Evolutionary conservation across 2,329 filamentous ascomycete species (phyloP).

Genomic region (Venturia pyrina): DNA sequence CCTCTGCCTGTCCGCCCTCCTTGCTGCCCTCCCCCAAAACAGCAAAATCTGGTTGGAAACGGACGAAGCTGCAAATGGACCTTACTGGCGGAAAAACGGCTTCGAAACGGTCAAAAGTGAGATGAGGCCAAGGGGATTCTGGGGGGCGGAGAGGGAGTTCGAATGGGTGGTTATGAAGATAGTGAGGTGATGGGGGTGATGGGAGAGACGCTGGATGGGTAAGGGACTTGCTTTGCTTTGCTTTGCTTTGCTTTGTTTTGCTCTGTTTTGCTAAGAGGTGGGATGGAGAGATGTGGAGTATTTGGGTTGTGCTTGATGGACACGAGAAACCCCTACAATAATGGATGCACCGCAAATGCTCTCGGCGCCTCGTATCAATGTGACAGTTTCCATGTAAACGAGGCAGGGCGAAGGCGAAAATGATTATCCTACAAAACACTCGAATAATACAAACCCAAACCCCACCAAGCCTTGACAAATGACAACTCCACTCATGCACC

Average conservation of each 20-base stretch:
- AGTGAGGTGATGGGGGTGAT: no score
- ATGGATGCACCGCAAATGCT: neutral
- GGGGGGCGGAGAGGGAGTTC: neutral
- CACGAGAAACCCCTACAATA: neutral
- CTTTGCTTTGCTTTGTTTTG: no score
- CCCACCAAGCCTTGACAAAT: neutral
- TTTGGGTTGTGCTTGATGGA: no score
- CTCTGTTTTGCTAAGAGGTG: no score
- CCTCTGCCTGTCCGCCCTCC: neutral
- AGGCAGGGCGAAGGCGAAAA: neutral
- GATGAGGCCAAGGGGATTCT: neutral
- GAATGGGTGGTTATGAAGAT: neutral
- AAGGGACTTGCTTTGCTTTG: no score
- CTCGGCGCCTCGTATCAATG: neutral
- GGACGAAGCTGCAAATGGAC: neutral
- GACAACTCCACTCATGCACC: neutral
- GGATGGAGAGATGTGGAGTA: no score
- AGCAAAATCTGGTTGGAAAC: neutral
- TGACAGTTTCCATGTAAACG: neutral
- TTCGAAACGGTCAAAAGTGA: neutral
- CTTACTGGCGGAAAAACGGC: neutral
- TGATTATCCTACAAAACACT: constrained; percentile 7
- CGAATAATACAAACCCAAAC: neutral
- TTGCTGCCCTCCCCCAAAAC: neutral
- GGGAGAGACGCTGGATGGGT: no score